Evolutionary conservation across 768 basidiomycete species (phyloP), one percentile per base, ranked within the genome.

Genomic region (Hericium erinaceus): DNA sequence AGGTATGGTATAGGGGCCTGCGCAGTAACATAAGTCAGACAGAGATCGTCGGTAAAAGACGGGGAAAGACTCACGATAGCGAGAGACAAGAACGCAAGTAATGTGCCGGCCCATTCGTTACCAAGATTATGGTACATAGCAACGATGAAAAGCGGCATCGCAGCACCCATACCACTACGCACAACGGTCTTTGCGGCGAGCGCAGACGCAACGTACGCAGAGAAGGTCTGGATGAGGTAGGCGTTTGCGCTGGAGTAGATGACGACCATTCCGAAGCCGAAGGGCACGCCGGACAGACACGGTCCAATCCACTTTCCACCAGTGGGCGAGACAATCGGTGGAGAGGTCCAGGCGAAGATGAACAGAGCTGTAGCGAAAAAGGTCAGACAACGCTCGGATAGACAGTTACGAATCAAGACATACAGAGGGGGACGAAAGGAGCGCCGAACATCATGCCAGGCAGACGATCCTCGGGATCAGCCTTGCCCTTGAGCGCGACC

Each of bases 151-250:
- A 73, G 59, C 20, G 69, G 68, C 67, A 73, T 68, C 53, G 71
- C 71, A 11, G 72, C 69, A 41, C 69, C 71, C 11, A 67, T 64
- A n/a, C 70, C 69, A n/a, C 67, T 70, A 44, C 70, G 70, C 37
- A 71, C 65, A 60, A 72, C 70, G 28, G 71, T 72, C 65, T 73
- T 74, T 18, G 71, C 72, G 0, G 73, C 72, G 53, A 74, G 70
- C 50, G 72, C 73, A 38, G 71, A 72, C n/a, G 87, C 84, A 3
- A 84, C 85, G 28, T 77, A 76, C 33, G 83, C 81, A 59, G 87
- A 82, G 70, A 89, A 89, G 49, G 72, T 72, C 57, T 88, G 81
- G 57, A 89, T 72, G 65, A 76, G 75, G 60, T 65, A 76, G 18
- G 62, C 72, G 64, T 75, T 72, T 1, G 73, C 73, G 28, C 70